Evolutionary conservation across 2,329 filamentous ascomycete species (phyloP).

Genomic region (Fusarium sterilihyphosum): DNA sequence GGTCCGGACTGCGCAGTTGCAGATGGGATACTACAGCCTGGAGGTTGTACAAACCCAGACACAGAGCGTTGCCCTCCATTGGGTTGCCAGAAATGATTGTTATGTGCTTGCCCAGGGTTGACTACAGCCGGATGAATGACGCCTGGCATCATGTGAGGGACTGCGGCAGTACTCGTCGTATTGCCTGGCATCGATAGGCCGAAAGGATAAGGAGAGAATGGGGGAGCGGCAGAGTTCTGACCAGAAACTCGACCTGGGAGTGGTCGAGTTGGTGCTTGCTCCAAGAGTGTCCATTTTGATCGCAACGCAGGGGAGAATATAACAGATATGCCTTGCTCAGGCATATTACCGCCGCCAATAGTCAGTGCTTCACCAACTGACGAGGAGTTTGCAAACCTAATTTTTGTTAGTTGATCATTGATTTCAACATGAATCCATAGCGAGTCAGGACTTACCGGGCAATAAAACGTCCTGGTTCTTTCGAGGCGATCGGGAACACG

Average conservation of each 20-base stretch:
- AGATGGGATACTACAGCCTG: neutral
- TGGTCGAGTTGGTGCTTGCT: neutral
- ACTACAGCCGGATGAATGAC: constrained; percentile 13
- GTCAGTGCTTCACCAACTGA: constrained; percentile 43
- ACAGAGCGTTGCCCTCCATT: constrained; percentile 16
- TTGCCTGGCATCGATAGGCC: neutral
- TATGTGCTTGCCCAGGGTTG: constrained; percentile 3
- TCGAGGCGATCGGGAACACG: constrained; percentile 30
- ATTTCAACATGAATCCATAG: neutral
- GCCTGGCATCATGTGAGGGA: constrained; percentile 3
- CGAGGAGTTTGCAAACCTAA: constrained; percentile 42
- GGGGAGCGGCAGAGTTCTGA: neutral
- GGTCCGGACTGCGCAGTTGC: neutral
- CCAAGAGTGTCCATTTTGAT: constrained; percentile 46
- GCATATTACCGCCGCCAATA: constrained; percentile 34
- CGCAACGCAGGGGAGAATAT: constrained; percentile 42
- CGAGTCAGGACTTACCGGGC: constrained; percentile 41
- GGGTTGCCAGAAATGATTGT: neutral
- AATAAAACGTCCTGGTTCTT: constrained; percentile 35
- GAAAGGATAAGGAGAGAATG: constrained; percentile 12
- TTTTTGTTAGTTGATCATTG: neutral
- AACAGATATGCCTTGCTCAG: constrained; percentile 42
- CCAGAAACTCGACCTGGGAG: neutral
- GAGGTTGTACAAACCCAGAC: constrained; percentile 2
- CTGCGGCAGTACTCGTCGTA: neutral